These are phyloP conservation scores for Globisporangium paddicum DNA, from an alignment of 352 stramenopile genomes.

Conservation along the genomic window DNA sequence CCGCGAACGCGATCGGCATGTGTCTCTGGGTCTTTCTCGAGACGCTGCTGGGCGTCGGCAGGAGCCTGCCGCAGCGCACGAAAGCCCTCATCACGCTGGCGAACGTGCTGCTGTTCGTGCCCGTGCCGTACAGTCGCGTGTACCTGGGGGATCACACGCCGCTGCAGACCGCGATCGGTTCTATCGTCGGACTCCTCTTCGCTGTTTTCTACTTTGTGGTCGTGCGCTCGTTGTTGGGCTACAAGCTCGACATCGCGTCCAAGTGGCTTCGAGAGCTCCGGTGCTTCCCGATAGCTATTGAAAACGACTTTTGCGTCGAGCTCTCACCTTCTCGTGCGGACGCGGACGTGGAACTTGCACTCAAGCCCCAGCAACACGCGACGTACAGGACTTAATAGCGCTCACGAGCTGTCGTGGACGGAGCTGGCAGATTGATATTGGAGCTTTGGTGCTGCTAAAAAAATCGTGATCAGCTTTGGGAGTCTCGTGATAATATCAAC, in stretches of 20 bases:
- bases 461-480: too few relatives aligned
- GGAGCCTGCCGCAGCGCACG: conserved; percentile 13
- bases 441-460: too few relatives aligned
- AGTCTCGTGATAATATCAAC: too few relatives aligned
- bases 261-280: not conserved
- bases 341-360: conserved; percentile 5
- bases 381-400: not conserved
- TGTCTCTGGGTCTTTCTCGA: conserved; percentile 48
- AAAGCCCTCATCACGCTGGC: conserved; percentile 14
- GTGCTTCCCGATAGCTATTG: conserved; percentile 3
- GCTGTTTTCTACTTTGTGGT: conserved; percentile 40
- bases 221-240: conserved; percentile 30
- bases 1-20: conserved; percentile 45
- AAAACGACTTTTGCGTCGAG: conserved; percentile 12
- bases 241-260: conserved; percentile 6
- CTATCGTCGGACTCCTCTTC: conserved; percentile 29
- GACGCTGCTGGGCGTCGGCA: conserved; percentile 28
- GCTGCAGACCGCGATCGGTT: conserved; percentile 42
- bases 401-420: too few relatives aligned
- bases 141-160: conserved; percentile 56
- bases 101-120: conserved; percentile 29
- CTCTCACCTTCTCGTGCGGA: not conserved
- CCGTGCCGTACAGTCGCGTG: conserved; percentile 53
- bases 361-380: not conserved
- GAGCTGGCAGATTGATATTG: too few relatives aligned